phyloP scores from a whole-genome alignment of 805 yeast genomes.

The Helenozyma rhizophorensis region DNA sequence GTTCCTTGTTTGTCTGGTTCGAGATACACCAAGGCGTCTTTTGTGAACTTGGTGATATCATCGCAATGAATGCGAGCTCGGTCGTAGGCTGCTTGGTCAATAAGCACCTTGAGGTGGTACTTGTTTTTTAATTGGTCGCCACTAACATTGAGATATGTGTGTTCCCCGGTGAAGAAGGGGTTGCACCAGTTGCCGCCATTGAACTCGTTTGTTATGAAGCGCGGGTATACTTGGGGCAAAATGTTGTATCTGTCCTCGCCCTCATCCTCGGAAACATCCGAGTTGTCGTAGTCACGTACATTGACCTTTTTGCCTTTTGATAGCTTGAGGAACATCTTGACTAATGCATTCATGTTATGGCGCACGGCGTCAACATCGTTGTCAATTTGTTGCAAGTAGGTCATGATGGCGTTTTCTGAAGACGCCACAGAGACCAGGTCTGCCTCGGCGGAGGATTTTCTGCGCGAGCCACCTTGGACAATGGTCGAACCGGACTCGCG shows the following conservation, averaged over 20 bases:
- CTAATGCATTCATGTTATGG: constrained; percentile 24
- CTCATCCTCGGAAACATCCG: constrained; percentile 33
- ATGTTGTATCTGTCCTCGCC: constrained; percentile 32
- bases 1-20: constrained; percentile 32
- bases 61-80: constrained; percentile 31
- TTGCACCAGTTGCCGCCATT: constrained; percentile 80
- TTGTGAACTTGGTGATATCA: constrained; percentile 35
- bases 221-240: constrained; percentile 65
- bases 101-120: constrained; percentile 41
- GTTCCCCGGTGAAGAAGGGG: constrained; percentile 49
- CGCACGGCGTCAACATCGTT: constrained; percentile 35
- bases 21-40: constrained; percentile 40
- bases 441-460: constrained; percentile 1
- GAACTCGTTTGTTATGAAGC: constrained; percentile 61
- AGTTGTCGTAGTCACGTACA: constrained; percentile 33
- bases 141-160: constrained; percentile 35
- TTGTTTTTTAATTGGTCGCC: constrained; percentile 41
- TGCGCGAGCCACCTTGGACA: constrained; percentile 7
- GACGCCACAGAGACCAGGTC: not conserved
- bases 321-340: constrained; percentile 27
- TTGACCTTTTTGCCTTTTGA: constrained; percentile 30
- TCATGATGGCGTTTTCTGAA: constrained; percentile 8
- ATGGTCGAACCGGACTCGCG: constrained; percentile 9
- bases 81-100: constrained; percentile 46
- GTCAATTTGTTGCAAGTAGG: constrained; percentile 37